Percentiles rank a stretch among this genome's conserved stretches.
These are phyloP conservation scores for Ogataea trehaloabstinens DNA, from an alignment of 805 yeast species.

Conservation along the genomic window DNA sequence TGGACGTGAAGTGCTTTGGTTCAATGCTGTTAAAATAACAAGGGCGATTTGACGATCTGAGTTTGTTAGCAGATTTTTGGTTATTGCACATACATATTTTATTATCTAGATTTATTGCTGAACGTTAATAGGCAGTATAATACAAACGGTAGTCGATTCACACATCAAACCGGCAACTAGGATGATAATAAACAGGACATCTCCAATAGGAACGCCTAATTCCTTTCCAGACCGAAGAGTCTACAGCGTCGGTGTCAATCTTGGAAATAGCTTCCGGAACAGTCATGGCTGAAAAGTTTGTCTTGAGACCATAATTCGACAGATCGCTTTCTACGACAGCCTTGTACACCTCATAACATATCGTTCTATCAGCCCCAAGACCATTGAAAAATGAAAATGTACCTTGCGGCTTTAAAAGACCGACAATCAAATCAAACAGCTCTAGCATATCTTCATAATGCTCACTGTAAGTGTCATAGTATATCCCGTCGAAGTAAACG, in stretches of 20 bases:
- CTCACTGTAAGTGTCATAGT: slow-evolving; percentile 92
- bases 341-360: slow-evolving; percentile 81
- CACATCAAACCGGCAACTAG: slow-evolving; percentile 42
- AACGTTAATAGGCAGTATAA: too few species aligned
- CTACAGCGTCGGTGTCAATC: slow-evolving; percentile 32
- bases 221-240: slow-evolving; percentile 58
- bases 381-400: slow-evolving; percentile 92
- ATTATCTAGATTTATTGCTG: too few species aligned
- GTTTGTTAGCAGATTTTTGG: too few species aligned
- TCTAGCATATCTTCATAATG: slow-evolving; percentile 88
- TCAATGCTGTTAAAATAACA: too few species aligned
- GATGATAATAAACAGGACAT: slow-evolving; percentile 67
- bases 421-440: slow-evolving; percentile 77
- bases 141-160: too few species aligned
- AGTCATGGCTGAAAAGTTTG: slow-evolving; percentile 49
- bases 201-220: slow-evolving; percentile 66
- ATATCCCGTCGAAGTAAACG: slow-evolving; percentile 83
- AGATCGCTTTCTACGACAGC: slow-evolving; percentile 79
- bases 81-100: too few species aligned
- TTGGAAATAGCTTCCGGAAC: slow-evolving; percentile 42
- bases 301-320: slow-evolving; percentile 70
- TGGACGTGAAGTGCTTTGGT: too few species aligned
- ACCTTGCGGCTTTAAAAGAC: slow-evolving; percentile 78
- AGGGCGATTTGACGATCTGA: neutral
- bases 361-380: slow-evolving; percentile 72